Evolutionary conservation across 2,329 filamentous ascomycete genomes (phyloP), one percentile per base, ranked within the genome.

Genomic region (Colletotrichum melonis): DNA sequence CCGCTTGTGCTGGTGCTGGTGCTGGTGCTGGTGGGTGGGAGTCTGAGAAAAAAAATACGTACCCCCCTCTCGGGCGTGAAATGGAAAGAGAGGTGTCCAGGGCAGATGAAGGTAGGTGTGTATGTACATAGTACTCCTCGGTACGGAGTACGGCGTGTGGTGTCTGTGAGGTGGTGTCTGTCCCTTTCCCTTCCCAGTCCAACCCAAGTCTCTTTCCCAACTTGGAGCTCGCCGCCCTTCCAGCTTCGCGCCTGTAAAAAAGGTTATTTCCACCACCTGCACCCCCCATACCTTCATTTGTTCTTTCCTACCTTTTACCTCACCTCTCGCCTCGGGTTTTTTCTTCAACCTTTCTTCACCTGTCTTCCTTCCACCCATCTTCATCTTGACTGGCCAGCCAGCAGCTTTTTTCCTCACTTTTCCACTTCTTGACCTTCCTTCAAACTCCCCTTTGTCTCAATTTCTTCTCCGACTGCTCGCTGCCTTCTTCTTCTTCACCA

Each of bases 211-310:
- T 77, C 79, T 77, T 75, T 75, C 74, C 76, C 76, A 69, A 58
- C 76, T 76, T 77, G 74, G 71, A 81, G 80, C 78, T 82, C 81
- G 81, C 78, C 79, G 80, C 76, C 81, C 79, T 79, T 78, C 80
- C 81, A 82, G 80, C 80, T 82, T 81, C 32, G 76, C 77, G 79
- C 79, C 79, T 81, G 79, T 78, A 81, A 63, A 63, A 72, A 83
- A 82, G 81, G 81, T 83, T 82, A 78, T 79, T 82, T 79, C 76
- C 77, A 76, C 79, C 77, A 76, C 69, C 67, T 67, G 60, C 75
- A 76, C 74, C 69, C 73, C 75, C 71, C 69, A 74, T 56, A 62
- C 60, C 56, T 65, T 59, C 55, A 42, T 71, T 67, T 60, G 16
- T 52, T 54, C 52, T 58, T 62, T 56, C 55, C 62, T 62, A 62